Evolutionary conservation across 176 grass and related monocot genomes (phyloP), one percentile per base, ranked within the genome.

Genomic region (Bromus sterilis): DNA sequence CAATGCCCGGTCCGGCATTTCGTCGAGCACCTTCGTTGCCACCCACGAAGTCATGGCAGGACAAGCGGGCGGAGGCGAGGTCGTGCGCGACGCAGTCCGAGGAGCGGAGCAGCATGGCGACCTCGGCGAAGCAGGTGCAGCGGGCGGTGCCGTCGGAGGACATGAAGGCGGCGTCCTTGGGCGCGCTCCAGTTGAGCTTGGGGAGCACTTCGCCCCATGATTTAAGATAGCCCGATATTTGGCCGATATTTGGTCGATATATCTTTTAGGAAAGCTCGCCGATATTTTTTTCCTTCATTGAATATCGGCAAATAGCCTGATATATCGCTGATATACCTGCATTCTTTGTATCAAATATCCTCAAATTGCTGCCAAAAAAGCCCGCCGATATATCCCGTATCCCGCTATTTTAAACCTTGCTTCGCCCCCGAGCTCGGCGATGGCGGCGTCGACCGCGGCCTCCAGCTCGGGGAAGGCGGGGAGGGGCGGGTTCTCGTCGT

Each of bases 111-210:
- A 94, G 81, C 57, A 97, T 59, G 20, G 82, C 90, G 1, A 97
- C 90, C 68, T 97, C 92, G 15, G 92, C 80, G 53, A 94, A 94
- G 77, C 83, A 93, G 37, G 66, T 74, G 78, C 92, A 93, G 33
- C 85, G 86, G 31, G 86, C 39, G 28, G 92, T 85, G 51, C 84
- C 86, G 4, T 94, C 83, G 1, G 90, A 80, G n/a, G 95, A 63
- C 80, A 94, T 94, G 89, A 93, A 97, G 35, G 86, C 82, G 65
- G 95, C 92, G 30, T 97, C 92, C 74, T 91, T 97, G 55, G 94
- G 94, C 26, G 91, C 71, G 59, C 94, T 97, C 94, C 91, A 97
- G 72, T 97, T 97, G 56, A 97, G 64, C 86, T 94, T 94, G 65
- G 95, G 92, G 36, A 92, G 79, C 2, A 85, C 90, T 2, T 86